Evolutionary conservation across 108 stramenopile genomes (phyloP).

Genomic region (Cyclotella sp.): DNA sequence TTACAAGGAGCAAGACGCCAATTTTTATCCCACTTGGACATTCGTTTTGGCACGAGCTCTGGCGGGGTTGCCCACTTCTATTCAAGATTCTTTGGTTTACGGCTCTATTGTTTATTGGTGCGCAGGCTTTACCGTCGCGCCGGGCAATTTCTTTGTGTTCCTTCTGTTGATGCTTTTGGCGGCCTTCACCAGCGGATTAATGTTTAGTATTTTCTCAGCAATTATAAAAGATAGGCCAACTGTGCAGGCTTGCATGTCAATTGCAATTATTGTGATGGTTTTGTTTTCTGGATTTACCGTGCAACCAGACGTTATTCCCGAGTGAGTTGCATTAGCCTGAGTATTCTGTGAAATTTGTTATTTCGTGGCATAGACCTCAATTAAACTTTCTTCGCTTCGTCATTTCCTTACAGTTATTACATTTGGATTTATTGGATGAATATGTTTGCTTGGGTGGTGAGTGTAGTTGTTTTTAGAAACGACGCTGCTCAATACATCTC

Average conservation of each 20-base stretch:
- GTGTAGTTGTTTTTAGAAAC: background rate
- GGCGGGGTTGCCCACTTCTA: conserved; percentile 50
- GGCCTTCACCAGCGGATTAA: conserved; percentile 54
- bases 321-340: background rate
- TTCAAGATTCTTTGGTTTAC: conserved; percentile 63
- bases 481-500: background rate
- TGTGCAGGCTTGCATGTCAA: conserved; percentile 62
- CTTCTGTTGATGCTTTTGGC: conserved; percentile 51
- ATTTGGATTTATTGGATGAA: conserved; percentile 79
- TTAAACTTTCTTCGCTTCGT: background rate
- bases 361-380: background rate
- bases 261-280: conserved; percentile 58
- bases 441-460: conserved; percentile 57
- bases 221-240: conserved; percentile 58
- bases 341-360: background rate
- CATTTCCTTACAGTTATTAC: conserved; percentile 37
- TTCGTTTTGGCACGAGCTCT: conserved; percentile 62
- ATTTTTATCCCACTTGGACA: conserved; percentile 83
- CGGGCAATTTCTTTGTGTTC: conserved; percentile 65
- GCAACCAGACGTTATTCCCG: conserved; percentile 58
- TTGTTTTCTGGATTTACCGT: conserved; percentile 75
- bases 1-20: conserved; percentile 88
- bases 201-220: conserved; percentile 62
- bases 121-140: conserved; percentile 57
- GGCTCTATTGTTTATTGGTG: conserved; percentile 69